Evolutionary conservation across 495 filamentous ascomycete species (phyloP), one percentile per base, ranked within the genome.

Genomic region (Tetracladium setigerum): DNA sequence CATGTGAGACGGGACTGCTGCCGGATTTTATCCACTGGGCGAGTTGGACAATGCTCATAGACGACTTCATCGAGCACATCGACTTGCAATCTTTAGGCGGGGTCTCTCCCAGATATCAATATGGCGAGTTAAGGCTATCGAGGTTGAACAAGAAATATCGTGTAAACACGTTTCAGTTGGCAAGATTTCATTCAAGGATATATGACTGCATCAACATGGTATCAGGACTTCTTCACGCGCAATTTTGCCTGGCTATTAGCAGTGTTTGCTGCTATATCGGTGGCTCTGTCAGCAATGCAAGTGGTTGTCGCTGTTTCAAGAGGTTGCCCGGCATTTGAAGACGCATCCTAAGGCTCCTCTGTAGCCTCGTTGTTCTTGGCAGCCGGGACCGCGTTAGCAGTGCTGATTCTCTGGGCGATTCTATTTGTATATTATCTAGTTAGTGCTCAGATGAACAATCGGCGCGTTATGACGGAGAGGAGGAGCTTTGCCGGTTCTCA

Each of bases 121-220:
- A 65, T 47, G 71, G 69, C 19, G 63, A 72, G 48, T 46, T 73
- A n/a, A 55, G 68, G 1, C 56, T 71, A 1, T 55, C 50, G 5
- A 53, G 65, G 9, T 46, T 71, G 13, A 66, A 71, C 32, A 60
- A 55, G 4, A 55, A 63, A 11, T 57, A 46, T 19, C 32, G 43
- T 1, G 41, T 60, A 8, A 30, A 52, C n/a, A n/a, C n/a, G n/a
- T n/a, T n/a, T n/a, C n/a, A 37, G 7, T 5, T 31, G 38, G 32
- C 0, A 33, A 32, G 31, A 36, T 35, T 34, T 41, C 16, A 14
- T 54, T 27, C 45, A 36, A 44, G 51, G 51, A 34, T 54, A 54
- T 14, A 49, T 45, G 37, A 40, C 45, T 10, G n/a, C 40, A 22
- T 45, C 45, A 12, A 57, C 47, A 0, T 51, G 57, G 46, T 66